Conservation (phyloP, 768 basidiomycete genomes). For the Leccinum disarticulatum region DNA sequence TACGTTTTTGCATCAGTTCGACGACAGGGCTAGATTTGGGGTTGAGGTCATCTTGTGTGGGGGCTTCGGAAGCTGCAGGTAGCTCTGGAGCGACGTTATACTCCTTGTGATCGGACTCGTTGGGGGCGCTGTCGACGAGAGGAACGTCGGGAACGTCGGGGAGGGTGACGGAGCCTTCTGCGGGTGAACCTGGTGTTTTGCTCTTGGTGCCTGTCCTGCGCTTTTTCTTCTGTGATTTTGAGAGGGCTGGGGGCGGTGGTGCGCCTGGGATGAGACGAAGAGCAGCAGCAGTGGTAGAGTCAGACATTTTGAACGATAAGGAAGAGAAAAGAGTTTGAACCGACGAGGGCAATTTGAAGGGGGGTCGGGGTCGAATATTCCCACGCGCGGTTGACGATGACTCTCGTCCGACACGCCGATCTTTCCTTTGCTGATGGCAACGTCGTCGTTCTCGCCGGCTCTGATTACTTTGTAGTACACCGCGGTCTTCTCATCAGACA, state of each 20-base stretch:
- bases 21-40: conserved; percentile 67
- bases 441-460: conserved; percentile 56
- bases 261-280: conserved; percentile 75
- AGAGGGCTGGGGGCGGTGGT: conserved; percentile 55
- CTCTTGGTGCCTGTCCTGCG: conserved; percentile 56
- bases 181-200: conserved; percentile 47
- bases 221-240: conserved; percentile 70
- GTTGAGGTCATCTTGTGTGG: conserved; percentile 42
- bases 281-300: conserved; percentile 18
- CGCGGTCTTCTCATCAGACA: conserved; percentile 63
- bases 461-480: conserved; percentile 68
- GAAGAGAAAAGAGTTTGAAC: not conserved
- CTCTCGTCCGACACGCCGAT: conserved; percentile 45
- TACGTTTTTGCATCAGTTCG: conserved; percentile 76
- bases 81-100: conserved; percentile 47
- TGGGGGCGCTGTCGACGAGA: conserved; percentile 51
- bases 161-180: conserved; percentile 36
- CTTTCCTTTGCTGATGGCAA: conserved; percentile 72
- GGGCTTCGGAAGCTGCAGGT: conserved; percentile 40
- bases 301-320: conserved; percentile 34
- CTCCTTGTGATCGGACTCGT: conserved; percentile 46
- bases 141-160: conserved; percentile 48
- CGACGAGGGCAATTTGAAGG: conserved; percentile 19
- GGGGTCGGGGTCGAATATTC: conserved; percentile 7
- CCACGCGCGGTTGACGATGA: conserved; percentile 19